These are phyloP conservation scores for Priceomyces carsonii DNA, from an alignment of 805 yeast genomes.

Conservation along the genomic window DNA sequence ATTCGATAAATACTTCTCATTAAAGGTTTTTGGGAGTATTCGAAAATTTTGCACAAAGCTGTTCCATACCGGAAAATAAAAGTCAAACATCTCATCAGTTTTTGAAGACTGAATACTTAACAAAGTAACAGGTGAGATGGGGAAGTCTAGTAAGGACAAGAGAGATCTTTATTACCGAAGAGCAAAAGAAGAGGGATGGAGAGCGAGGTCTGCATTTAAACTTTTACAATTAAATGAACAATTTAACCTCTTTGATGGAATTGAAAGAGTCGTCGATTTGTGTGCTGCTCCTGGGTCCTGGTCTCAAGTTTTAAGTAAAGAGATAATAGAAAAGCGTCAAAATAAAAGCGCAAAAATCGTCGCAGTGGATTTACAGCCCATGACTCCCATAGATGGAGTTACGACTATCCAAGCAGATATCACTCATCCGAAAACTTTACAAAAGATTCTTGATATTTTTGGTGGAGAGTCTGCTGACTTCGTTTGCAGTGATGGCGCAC, in stretches of 20 bases:
- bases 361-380: slow-evolving; percentile 95
- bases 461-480: slow-evolving; percentile 94
- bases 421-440: slow-evolving; percentile 89
- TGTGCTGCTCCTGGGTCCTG: slow-evolving; percentile 99
- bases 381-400: slow-evolving; percentile 94
- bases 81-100: too few species aligned
- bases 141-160: slow-evolving; percentile 92
- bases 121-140: too few species aligned
- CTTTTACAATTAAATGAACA: slow-evolving; percentile 88
- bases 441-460: slow-evolving; percentile 72
- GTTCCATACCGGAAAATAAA: too few species aligned
- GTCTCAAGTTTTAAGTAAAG: slow-evolving; percentile 90
- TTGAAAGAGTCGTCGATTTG: slow-evolving; percentile 85
- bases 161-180: slow-evolving; percentile 88
- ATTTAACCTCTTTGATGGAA: slow-evolving; percentile 73
- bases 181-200: slow-evolving; percentile 97
- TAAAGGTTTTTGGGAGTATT: too few species aligned
- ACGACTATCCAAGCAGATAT: slow-evolving; percentile 93
- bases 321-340: slow-evolving; percentile 49
- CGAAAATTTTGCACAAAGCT: too few species aligned
- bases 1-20: too few species aligned
- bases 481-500: slow-evolving; percentile 97
- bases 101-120: too few species aligned
- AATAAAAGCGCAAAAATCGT: slow-evolving; percentile 67
- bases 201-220: slow-evolving; percentile 96